Evolutionary conservation across 169 alveolate genomes (phyloP).

Genomic region (Plasmodium coatneyi): DNA sequence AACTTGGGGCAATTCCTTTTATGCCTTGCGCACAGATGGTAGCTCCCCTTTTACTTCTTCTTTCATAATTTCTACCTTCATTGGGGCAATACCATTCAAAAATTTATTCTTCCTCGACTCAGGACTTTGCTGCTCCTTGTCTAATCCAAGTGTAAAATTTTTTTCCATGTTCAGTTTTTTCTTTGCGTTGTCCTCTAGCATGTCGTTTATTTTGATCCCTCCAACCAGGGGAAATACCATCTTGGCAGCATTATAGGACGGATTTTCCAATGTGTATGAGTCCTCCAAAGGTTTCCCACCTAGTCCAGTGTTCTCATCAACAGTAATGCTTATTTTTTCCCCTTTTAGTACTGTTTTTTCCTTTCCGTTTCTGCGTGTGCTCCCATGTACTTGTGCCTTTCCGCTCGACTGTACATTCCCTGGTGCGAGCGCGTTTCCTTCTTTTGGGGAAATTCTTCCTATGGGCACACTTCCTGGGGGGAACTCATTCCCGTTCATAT

Average conservation of each 20-base stretch:
- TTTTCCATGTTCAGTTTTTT: background rate
- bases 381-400: background rate
- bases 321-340: background rate
- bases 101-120: background rate
- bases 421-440: background rate
- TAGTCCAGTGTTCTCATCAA: background rate
- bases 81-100: background rate
- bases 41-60: background rate
- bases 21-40: background rate
- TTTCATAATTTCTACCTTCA: background rate
- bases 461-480: background rate
- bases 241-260: background rate
- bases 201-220: background rate
- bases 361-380: background rate
- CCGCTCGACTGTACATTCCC: background rate
- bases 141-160: background rate
- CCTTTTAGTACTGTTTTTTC: background rate
- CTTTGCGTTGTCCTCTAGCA: background rate
- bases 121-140: slow-evolving; percentile 2
- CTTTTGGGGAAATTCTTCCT: background rate
- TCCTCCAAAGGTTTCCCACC: background rate
- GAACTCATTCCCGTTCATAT: background rate
- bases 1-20: background rate
- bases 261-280: background rate
- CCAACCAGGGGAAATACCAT: background rate